Base-by-base conservation (phyloP, 495 filamentous ascomycete species). In the Penicillium fimorum region DNA sequence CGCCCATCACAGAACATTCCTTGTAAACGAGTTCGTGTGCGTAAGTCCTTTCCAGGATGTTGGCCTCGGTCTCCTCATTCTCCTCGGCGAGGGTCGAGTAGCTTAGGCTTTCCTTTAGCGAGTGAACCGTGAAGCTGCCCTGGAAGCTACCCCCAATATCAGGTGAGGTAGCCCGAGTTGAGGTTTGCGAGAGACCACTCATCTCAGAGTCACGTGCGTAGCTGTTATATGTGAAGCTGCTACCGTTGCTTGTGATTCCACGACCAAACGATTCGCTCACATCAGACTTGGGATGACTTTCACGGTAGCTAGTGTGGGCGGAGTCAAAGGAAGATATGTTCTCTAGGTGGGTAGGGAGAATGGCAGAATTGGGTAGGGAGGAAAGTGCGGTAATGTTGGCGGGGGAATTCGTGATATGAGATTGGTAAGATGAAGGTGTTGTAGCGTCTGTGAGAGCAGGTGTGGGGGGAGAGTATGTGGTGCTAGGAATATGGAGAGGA, bases 11-110 rank as follows among this genome's bases (percentile, higher is more conserved):
- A 57, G 96, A 89, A 15, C 93, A 92, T 54, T 97, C 93, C 68
- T 95, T 96, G 75, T 95, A 97, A 52, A 94, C 83, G 22, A 99
- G 74, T 63, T 99, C 95, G 59, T 96, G 88, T 0, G 90, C 89
- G 63, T 82, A 96, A 0, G 91, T 95, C 73, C 86, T 94, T 66
- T 90, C 88, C 7, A 94, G 70, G 18, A 96, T 70, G 58, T 88
- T 87, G n/a, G 82, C 86, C 67, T 97, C 92, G 0, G 84, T 81
- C 48, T 91, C 89, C 35, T 90, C 85, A 12, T 79, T 77, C 55
- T 90, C 88, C 50, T 94, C 91, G 13, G 81, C 83, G n/a, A 86
- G 68, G 1, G 81, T 84, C 1, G 82, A 78, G 62, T 84, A 82
- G 61, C 80, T 84, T 15, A 76, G 76, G 42, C 81, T 74, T 25